Evolutionary conservation across 257 asterid species (phyloP), one percentile per base, ranked within the genome.

Genomic region (Lycium barbarum): DNA sequence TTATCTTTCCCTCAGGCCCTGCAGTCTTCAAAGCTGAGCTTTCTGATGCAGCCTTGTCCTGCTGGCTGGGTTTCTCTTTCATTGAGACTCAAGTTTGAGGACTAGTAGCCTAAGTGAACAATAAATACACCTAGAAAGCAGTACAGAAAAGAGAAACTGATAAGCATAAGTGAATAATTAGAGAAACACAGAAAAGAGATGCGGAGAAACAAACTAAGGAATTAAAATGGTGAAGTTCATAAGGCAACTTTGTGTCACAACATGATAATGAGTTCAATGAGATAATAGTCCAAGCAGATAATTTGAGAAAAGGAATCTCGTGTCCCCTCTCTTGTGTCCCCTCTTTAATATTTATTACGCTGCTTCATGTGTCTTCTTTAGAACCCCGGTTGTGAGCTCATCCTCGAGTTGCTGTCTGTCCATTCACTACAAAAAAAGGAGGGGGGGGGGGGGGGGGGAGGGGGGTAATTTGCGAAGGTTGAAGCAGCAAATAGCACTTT

Each of bases 331-430:
- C 53, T 59, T 63, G 47, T 49, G 59, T 87, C 95, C 99, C 96
- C 98, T 90, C 84, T 93, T 95, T 61, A 92, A 72, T 62, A 91
- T 88, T 87, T 98, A 89, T 89, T 92, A 97, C 88, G 95, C 99
- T 15, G 95, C 94, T 20, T 96, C 98, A 84, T 81, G 85, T 74
- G 88, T 92, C 90, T 93, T 96, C 85, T 95, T 96, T 26, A 71
- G 98, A 94, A 62, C 98, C 89, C 59, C 97, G 95, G 38, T 90
- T 94, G 87, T 96, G 95, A 90, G 85, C 91, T 96, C 99, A 65
- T 95, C 99, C 86, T 95, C 99, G 62, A 98, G 98, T 49, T 98
- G 90, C 87, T 93, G 99, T 83, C 98, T 89, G 88, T 96, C 99
- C 99, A 93, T 95, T 26, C 33, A 26, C 33, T 26, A 26, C 33